Conservation (phyloP, 164 flowering plant genomes). For the Chimonanthus praecox region DNA sequence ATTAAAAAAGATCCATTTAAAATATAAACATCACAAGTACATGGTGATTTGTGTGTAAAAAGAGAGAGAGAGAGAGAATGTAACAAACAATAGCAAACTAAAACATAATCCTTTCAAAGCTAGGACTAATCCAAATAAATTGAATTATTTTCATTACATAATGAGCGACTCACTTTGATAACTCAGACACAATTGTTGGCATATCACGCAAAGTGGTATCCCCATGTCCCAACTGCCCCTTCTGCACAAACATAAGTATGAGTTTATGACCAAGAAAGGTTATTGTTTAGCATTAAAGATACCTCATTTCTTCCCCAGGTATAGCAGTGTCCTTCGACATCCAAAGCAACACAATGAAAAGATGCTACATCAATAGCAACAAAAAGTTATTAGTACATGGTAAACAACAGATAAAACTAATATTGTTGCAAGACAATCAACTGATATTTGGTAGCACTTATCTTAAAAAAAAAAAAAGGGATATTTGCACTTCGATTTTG, state of each 20-base stretch:
- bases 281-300: slow-evolving; percentile 1
- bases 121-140: background rate
- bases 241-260: slow-evolving; percentile 40
- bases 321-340: slow-evolving; percentile 91
- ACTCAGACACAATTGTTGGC: slow-evolving; percentile 82
- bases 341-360: slow-evolving; percentile 95
- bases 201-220: slow-evolving; percentile 79
- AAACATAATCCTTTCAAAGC: background rate
- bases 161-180: slow-evolving; percentile 55
- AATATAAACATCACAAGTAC: too few relatives aligned
- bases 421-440: too few relatives aligned
- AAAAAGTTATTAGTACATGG: slow-evolving; percentile 1
- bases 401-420: too few relatives aligned
- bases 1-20: too few relatives aligned
- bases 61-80: background rate
- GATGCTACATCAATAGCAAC: slow-evolving; percentile 47
- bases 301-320: slow-evolving; percentile 99
- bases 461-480: too few relatives aligned
- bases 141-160: background rate
- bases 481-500: too few relatives aligned
- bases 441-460: too few relatives aligned
- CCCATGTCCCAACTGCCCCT: slow-evolving; percentile 95
- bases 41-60: too few relatives aligned
- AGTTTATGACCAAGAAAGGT: background rate
- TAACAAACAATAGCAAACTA: background rate